Evolutionary conservation across 2,329 filamentous ascomycete genomes (phyloP), one percentile per base, ranked within the genome.

Genomic region (Didymella sp.): DNA sequence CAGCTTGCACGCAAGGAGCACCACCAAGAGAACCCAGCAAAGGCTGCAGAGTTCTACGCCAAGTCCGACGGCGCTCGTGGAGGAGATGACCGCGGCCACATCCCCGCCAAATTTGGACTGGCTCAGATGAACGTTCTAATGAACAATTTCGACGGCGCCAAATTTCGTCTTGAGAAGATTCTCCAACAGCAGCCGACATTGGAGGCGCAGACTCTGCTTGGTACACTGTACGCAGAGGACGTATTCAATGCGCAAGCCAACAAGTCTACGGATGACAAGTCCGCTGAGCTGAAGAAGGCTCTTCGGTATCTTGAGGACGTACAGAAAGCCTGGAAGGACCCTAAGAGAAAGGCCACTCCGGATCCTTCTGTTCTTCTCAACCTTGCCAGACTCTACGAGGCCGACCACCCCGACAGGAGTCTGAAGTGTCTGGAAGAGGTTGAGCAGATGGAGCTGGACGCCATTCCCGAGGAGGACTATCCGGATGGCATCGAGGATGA

Each of bases 61-160:
- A 89, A 91, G 65, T 91, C 96, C 1, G 95, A 99, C 73, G 90
- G 96, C 74, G 93, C 95, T 33, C 86, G 95, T 67, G 94, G 94
- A 68, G 94, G 93, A 38, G 84, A 90, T n/a, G 94, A 98, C 61
- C 89, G 88, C 62, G 94, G 95, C 41, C 97, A 91, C 69, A 81
- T 97, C 45, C 95, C 96, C 0, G 95, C 95, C 46, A 98, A 98
- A 73, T 96, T 99, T 71, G 96, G 95, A 52, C 86, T 89, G 19
- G 93, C 95, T 1, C 95, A 99, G 78, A 85, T 98, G 67, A 90
- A 91, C 33, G 90, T 96, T 21, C 75, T 93, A 51, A 90, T 89
- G 76, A 88, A 89, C 61, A 93, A 98, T 71, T 85, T 92, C 28
- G 92, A 93, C 56, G 93, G 95, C 58, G 95, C 95, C 24, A 98